Conservation (phyloP, 2,329 filamentous ascomycete genomes). For the Sporothrix inflata region DNA sequence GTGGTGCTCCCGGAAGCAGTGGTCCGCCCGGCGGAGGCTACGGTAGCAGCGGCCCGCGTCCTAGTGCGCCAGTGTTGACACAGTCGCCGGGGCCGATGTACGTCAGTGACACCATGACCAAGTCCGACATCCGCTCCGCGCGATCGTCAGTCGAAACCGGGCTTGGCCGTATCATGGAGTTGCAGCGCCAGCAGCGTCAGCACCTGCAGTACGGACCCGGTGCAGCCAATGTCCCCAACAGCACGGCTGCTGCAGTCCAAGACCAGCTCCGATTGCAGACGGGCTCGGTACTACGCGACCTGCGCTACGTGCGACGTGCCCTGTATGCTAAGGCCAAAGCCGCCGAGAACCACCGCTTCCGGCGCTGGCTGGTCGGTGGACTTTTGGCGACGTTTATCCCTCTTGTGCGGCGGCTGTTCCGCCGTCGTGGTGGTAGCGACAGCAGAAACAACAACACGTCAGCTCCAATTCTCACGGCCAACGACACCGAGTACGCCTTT, state of each 20-base stretch:
- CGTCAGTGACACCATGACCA: constrained; percentile 18
- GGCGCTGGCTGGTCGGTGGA: constrained; percentile 56
- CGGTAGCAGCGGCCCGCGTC: constrained; percentile 1
- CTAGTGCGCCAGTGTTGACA: constrained; percentile 25
- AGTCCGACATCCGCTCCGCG: constrained; percentile 34
- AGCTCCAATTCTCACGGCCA: constrained; percentile 43
- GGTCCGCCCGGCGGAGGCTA: background rate
- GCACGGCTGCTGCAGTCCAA: constrained; percentile 46
- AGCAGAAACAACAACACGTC: background rate
- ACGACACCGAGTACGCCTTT: constrained; percentile 63
- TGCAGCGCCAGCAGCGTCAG: constrained; percentile 40
- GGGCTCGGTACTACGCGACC: constrained; percentile 48
- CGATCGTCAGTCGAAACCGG: constrained; percentile 39
- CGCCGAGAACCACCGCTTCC: constrained; percentile 56
- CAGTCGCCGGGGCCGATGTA: constrained; percentile 34
- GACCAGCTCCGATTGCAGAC: constrained; percentile 50
- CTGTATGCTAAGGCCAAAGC: constrained; percentile 49
- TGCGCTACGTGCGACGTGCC: constrained; percentile 50
- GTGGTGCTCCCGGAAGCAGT: background rate
- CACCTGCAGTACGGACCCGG: constrained; percentile 35
- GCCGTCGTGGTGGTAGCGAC: constrained; percentile 46
- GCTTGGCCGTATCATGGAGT: constrained; percentile 42
- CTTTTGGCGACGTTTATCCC: constrained; percentile 58
- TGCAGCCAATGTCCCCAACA: constrained; percentile 37
- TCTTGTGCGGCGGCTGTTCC: constrained; percentile 55